Evolutionary conservation across 2,329 filamentous ascomycete species (phyloP).

Genomic region (Penicillium sp.): DNA sequence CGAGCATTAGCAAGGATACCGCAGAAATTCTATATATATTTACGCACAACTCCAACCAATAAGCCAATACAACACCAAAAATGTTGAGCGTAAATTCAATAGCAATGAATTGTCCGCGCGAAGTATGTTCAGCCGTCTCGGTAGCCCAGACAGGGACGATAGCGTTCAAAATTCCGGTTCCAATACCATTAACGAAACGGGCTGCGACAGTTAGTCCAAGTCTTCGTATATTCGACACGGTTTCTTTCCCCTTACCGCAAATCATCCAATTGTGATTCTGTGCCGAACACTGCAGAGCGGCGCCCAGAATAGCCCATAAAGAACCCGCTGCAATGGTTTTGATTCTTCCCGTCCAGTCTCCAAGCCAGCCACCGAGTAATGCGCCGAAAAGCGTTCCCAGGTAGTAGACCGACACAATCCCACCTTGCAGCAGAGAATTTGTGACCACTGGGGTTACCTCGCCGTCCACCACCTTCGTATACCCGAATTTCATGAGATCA

Average conservation of each 20-base stretch:
- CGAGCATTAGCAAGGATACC: not conserved
- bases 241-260: conserved; percentile 46
- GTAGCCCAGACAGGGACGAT: conserved; percentile 71
- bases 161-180: conserved; percentile 67
- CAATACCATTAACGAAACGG: conserved; percentile 61
- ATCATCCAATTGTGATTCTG: conserved; percentile 69
- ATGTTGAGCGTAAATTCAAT: conserved; percentile 74
- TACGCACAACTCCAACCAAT: conserved; percentile 56
- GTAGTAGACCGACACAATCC: conserved; percentile 59
- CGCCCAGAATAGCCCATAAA: conserved; percentile 59
- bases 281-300: conserved; percentile 62
- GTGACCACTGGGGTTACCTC: conserved; percentile 53
- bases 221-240: not conserved
- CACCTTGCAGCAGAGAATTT: conserved; percentile 59
- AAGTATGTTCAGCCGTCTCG: conserved; percentile 65
- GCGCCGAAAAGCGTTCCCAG: conserved; percentile 63
- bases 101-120: conserved; percentile 65
- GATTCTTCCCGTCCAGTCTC: conserved; percentile 61
- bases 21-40: too few species aligned
- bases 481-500: conserved; percentile 62
- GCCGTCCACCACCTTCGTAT: conserved; percentile 49
- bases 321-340: conserved; percentile 61
- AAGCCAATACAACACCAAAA: conserved; percentile 63
- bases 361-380: conserved; percentile 61
- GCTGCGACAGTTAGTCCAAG: conserved; percentile 33